A percentile compares a stretch with the other conserved stretches of the same genome.
These are phyloP conservation scores for Thraustochytrium striatum DNA, from an alignment of 352 stramenopile species.

Conservation along the genomic window DNA sequence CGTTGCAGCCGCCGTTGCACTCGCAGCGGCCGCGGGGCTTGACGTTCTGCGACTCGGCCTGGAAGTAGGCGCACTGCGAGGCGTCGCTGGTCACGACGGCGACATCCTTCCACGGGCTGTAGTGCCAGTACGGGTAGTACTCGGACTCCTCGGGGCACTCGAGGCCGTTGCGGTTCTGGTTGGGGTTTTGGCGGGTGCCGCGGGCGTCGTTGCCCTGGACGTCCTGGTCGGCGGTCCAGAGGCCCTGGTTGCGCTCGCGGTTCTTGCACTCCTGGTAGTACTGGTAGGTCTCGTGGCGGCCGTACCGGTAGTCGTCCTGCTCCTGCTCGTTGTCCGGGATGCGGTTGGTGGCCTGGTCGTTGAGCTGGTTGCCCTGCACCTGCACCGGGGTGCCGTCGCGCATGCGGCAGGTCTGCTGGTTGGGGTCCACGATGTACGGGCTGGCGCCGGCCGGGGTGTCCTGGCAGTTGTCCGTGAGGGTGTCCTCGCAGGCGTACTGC, in stretches of 20 bases:
- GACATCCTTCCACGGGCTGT: conserved; percentile 57
- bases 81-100: conserved; percentile 51
- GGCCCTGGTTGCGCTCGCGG: conserved; percentile 57
- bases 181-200: conserved; percentile 57
- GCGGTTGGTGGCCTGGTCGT: conserved; percentile 50
- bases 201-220: conserved; percentile 47
- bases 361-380: conserved; percentile 32
- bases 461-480: conserved; percentile 9
- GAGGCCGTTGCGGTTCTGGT: conserved; percentile 56
- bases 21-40: conserved; percentile 13
- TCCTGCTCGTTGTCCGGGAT: conserved; percentile 28
- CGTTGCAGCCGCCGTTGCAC: conserved; percentile 19
- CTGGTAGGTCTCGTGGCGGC: conserved; percentile 56
- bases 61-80: conserved; percentile 54
- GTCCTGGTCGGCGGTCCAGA: conserved; percentile 57
- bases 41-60: conserved; percentile 54
- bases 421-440: conserved; percentile 19
- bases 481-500: conserved; percentile 60
- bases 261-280: conserved; percentile 55
- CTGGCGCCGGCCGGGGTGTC: conserved; percentile 7
- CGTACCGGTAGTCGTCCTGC: conserved; percentile 54
- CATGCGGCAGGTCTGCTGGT: conserved; percentile 40
- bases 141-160: conserved; percentile 59
- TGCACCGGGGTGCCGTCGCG: conserved; percentile 55
- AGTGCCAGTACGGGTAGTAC: conserved; percentile 60